Evolutionary conservation across 768 basidiomycete genomes (phyloP).

Genomic region (Auricularia sp.): DNA sequence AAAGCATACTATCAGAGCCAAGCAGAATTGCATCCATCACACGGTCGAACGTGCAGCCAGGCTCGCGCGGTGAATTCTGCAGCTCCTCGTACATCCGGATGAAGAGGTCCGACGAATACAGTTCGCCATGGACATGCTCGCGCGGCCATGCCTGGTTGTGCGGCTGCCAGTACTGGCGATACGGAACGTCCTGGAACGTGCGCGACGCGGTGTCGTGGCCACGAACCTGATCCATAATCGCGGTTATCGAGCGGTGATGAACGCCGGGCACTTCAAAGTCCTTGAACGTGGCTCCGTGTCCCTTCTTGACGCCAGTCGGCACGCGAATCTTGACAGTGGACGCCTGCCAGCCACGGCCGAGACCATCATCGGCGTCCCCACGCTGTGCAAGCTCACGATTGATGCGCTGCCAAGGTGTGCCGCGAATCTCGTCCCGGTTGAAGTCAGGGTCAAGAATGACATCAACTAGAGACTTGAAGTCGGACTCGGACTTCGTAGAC

Average conservation of each 20-base stretch:
- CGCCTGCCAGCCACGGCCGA: conserved; percentile 18
- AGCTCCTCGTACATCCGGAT: conserved; percentile 15
- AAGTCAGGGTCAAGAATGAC: conserved; percentile 12
- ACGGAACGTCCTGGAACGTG: conserved; percentile 21
- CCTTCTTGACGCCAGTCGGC: conserved; percentile 14
- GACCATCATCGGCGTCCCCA: conserved; percentile 10
- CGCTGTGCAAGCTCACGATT: conserved; percentile 13
- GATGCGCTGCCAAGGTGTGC: conserved; percentile 18
- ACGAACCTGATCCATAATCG: conserved; percentile 9
- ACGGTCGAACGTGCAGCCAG: conserved; percentile 13
- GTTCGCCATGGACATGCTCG: conserved; percentile 17
- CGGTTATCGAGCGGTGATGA: conserved; percentile 16
- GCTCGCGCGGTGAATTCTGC: conserved; percentile 14
- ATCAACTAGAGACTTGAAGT: background rate
- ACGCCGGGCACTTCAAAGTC: conserved; percentile 11
- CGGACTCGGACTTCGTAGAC: background rate
- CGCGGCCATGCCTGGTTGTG: conserved; percentile 4
- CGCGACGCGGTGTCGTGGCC: background rate
- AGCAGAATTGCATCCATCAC: conserved; percentile 20
- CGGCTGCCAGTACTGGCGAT: conserved; percentile 18
- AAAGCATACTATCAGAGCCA: conserved; percentile 24
- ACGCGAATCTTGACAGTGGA: conserved; percentile 16
- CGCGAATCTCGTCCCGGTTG: conserved; percentile 12
- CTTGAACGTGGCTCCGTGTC: background rate
- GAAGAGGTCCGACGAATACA: conserved; percentile 17